Percentiles rank a stretch among this genome's conserved stretches.
These are phyloP conservation scores for Onygena corvina DNA, from an alignment of 2,329 filamentous ascomycete genomes.

Conservation along the genomic window DNA sequence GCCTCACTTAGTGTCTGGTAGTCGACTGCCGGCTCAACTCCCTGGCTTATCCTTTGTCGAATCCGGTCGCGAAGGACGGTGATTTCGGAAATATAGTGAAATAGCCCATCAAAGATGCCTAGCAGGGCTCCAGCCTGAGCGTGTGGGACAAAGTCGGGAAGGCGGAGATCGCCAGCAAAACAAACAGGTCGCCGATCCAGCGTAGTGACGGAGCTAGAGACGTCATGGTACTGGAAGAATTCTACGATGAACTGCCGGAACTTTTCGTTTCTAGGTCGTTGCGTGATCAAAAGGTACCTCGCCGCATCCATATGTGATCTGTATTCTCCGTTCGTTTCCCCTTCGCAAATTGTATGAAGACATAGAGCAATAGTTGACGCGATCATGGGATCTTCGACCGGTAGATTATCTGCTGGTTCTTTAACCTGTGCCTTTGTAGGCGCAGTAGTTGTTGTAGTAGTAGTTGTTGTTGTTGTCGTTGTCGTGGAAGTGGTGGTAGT, in stretches of 20 bases:
- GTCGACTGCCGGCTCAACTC: constrained; percentile 57
- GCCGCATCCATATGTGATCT: constrained; percentile 68
- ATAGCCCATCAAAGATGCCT: constrained; percentile 71
- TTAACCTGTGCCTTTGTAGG: constrained; percentile 18
- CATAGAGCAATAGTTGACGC: constrained; percentile 49
- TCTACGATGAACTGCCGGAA: constrained; percentile 61
- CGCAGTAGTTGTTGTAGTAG: neutral
- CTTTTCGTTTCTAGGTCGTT: constrained; percentile 50
- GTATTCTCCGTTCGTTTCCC: constrained; percentile 56
- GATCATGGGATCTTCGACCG: constrained; percentile 48
- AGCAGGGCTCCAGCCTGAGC: constrained; percentile 51
- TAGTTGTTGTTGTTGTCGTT: neutral
- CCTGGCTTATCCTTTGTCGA: constrained; percentile 50
- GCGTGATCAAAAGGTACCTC: constrained; percentile 53
- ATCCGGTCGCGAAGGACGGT: constrained; percentile 65
- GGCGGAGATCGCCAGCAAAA: constrained; percentile 41
- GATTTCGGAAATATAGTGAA: constrained; percentile 66
- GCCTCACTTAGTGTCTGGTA: constrained; percentile 61
- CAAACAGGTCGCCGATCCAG: constrained; percentile 43
- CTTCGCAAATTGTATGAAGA: constrained; percentile 49
- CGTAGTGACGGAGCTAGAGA: constrained; percentile 47
- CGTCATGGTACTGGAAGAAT: constrained; percentile 75
- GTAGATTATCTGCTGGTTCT: constrained; percentile 18
- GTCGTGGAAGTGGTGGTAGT: neutral
- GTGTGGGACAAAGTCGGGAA: constrained; percentile 45